Conservation (phyloP, 805 yeast species). For the Phaffomyces antillensis region DNA sequence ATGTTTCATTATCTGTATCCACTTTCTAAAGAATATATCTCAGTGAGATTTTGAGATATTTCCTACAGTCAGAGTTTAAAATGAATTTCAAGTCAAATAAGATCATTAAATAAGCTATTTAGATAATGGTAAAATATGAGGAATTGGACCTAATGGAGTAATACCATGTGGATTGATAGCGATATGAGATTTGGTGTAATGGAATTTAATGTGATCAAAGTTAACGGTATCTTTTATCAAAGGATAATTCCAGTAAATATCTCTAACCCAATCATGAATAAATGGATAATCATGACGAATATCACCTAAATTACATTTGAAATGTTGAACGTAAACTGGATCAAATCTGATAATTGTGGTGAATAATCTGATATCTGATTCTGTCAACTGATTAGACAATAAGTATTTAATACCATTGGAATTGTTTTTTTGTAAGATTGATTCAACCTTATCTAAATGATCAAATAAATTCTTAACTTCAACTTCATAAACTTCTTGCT, state of each 20-base stretch:
- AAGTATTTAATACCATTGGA: conserved; percentile 34
- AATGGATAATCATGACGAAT: conserved; percentile 75
- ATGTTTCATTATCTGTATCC: no score
- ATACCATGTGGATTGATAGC: conserved; percentile 76
- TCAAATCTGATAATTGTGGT: conserved; percentile 89
- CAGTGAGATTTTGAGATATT: no score
- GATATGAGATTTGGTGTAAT: conserved; percentile 81
- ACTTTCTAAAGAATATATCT: no score
- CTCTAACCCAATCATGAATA: conserved; percentile 71
- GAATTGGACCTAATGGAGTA: conserved; percentile 85
- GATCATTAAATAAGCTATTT: conserved; percentile 9
- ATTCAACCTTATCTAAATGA: conserved; percentile 65
- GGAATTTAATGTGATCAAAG: conserved; percentile 85
- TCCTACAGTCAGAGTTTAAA: neutral
- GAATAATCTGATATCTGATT: conserved; percentile 83
- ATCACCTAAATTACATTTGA: conserved; percentile 83
- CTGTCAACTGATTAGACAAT: conserved; percentile 65
- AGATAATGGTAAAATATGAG: conserved; percentile 53
- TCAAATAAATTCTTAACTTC: conserved; percentile 58
- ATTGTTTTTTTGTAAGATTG: conserved; percentile 38
- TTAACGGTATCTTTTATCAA: conserved; percentile 75
- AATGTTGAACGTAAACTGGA: conserved; percentile 90
- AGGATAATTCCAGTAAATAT: conserved; percentile 72
- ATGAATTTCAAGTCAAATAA: neutral
- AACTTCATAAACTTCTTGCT: conserved; percentile 72